A percentile compares a stretch with the other conserved stretches of the same genome.
Conservation (phyloP, 2,329 filamentous ascomycete species). For the Monilinia fructigena region DNA sequence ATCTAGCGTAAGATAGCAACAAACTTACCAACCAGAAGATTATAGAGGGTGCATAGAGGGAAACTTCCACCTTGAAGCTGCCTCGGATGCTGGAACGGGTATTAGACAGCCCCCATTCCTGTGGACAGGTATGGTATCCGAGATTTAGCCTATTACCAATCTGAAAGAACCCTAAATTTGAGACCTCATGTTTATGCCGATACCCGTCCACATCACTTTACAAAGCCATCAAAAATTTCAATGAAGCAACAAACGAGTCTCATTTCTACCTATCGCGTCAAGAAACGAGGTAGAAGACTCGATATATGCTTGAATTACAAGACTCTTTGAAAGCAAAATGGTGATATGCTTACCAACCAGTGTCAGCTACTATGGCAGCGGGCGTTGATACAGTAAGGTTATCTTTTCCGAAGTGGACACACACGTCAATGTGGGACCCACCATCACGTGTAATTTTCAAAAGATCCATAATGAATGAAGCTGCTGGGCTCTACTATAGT, state of each 20-base stretch:
- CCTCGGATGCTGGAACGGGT: background rate
- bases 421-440: conserved; percentile 1
- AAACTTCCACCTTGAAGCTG: background rate
- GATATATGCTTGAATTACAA: background rate
- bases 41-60: no score
- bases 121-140: background rate
- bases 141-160: background rate
- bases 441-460: background rate
- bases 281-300: background rate
- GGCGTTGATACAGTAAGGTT: background rate
- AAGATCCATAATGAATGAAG: background rate
- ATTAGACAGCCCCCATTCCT: background rate
- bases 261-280: background rate
- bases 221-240: background rate
- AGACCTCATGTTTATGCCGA: background rate
- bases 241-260: background rate
- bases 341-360: no score
- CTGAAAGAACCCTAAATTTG: no score
- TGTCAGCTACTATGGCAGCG: background rate
- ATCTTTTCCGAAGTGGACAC: background rate
- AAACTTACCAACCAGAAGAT: background rate
- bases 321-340: background rate
- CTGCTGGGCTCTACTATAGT: background rate
- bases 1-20: background rate
- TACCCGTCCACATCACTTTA: background rate